These are phyloP conservation scores for Arachnomyces sp. DNA, from an alignment of 2,329 filamentous ascomycete species.

Conservation along the genomic window DNA sequence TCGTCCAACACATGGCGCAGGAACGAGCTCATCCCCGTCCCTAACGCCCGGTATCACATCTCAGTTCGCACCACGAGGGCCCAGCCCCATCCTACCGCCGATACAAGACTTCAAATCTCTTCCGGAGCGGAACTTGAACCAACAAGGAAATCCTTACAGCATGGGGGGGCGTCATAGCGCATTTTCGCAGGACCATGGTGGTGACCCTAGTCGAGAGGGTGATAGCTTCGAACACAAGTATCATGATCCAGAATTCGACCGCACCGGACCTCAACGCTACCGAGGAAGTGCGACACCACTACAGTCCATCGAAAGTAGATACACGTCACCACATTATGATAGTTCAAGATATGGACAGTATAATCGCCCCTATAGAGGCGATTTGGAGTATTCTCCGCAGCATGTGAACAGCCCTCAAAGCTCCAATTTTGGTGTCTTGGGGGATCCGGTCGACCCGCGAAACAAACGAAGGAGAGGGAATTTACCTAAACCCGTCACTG, in stretches of 20 bases:
- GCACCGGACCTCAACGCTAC: constrained; percentile 18
- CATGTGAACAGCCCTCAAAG: constrained; percentile 23
- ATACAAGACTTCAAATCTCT: constrained; percentile 30
- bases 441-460: constrained; percentile 29
- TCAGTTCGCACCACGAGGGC: constrained; percentile 22
- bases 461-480: constrained; percentile 63
- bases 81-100: constrained; percentile 30
- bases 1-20: neutral
- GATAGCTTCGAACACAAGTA: constrained; percentile 11
- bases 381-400: constrained; percentile 26
- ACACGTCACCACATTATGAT: constrained; percentile 17
- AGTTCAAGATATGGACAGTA: constrained; percentile 15
- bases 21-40: neutral
- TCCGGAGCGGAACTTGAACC: constrained; percentile 19
- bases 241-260: constrained; percentile 18
- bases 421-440: constrained; percentile 31
- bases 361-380: constrained; percentile 21
- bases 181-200: constrained; percentile 1
- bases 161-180: neutral
- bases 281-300: constrained; percentile 7
- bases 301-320: constrained; percentile 19
- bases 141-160: constrained; percentile 16
- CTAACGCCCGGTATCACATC: constrained; percentile 3
- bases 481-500: constrained; percentile 81
- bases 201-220: neutral